Conservation (phyloP, 495 filamentous ascomycete species). For the Xylaria acuta region DNA sequence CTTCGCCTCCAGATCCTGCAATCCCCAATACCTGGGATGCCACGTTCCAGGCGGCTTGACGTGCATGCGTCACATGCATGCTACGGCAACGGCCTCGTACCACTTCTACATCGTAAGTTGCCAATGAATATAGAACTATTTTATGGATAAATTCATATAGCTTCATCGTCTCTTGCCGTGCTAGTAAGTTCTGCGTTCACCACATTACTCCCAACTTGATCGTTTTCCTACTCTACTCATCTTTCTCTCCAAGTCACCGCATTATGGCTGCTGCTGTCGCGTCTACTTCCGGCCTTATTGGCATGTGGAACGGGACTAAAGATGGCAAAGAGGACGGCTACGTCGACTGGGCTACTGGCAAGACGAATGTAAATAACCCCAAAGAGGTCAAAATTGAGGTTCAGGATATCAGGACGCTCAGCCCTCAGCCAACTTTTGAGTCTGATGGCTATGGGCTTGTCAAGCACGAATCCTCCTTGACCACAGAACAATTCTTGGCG, state of each 20-base stretch:
- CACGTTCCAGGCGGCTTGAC: background rate
- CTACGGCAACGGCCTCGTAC: background rate
- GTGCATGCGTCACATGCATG: background rate
- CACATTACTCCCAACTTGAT: slow-evolving; percentile 23
- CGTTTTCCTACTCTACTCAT: slow-evolving; percentile 15
- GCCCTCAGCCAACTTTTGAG: slow-evolving; percentile 33
- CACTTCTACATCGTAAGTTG: background rate
- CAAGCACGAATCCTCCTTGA: slow-evolving; percentile 38
- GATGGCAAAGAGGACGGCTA: slow-evolving; percentile 34
- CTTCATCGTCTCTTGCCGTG: slow-evolving; percentile 21
- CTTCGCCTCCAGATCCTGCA: slow-evolving; percentile 25
- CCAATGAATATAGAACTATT: background rate
- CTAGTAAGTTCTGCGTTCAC: background rate
- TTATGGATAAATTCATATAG: slow-evolving; percentile 32
- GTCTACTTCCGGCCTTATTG: slow-evolving; percentile 38
- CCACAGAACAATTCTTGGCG: slow-evolving; percentile 38
- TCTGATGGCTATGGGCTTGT: slow-evolving; percentile 39
- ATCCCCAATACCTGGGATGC: slow-evolving; percentile 17
- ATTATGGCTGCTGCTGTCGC: slow-evolving; percentile 39
- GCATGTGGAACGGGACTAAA: slow-evolving; percentile 42
- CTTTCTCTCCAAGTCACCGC: background rate
- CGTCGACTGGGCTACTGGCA: slow-evolving; percentile 37
- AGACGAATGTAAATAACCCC: slow-evolving; percentile 36
- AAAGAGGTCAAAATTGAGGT: slow-evolving; percentile 38
- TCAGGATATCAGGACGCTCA: slow-evolving; percentile 36